phyloP scores from a whole-genome alignment of 2,329 filamentous ascomycete species.

The Sporothrix mexicana region DNA sequence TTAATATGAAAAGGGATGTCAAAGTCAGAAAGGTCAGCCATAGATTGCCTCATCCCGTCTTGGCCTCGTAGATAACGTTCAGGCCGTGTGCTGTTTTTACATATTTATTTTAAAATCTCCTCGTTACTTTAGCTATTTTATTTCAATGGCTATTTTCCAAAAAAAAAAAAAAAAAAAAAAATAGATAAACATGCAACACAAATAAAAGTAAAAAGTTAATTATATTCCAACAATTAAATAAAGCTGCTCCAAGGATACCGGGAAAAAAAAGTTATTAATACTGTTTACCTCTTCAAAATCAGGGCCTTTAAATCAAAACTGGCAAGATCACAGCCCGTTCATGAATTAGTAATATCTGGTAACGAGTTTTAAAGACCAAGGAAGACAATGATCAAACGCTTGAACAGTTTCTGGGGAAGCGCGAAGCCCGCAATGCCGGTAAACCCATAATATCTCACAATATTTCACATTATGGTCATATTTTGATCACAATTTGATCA shows the following conservation, averaged over 20 bases:
- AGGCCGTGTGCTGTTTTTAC: background rate
- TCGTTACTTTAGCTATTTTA: background rate
- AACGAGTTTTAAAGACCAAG: background rate
- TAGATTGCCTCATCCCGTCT: background rate
- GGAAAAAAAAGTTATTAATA: too few relatives aligned
- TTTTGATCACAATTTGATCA: background rate
- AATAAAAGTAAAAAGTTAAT: background rate
- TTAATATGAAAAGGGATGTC: background rate
- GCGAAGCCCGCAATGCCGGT: background rate
- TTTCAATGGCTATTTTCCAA: background rate
- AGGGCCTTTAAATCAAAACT: too few relatives aligned
- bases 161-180: background rate
- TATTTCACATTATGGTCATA: too few relatives aligned
- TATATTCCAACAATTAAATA: too few relatives aligned
- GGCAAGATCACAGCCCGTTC: too few relatives aligned
- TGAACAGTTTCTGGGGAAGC: constrained; percentile 10
- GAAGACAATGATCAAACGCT: background rate
- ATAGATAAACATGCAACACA: background rate
- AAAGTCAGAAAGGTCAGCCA: background rate
- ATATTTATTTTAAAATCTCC: background rate
- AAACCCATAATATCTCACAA: too few relatives aligned
- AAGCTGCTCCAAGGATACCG: too few relatives aligned
- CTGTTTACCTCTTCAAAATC: too few relatives aligned
- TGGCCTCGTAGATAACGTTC: background rate
- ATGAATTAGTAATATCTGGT: background rate